Percentiles rank a stretch among this genome's conserved stretches.
These are phyloP conservation scores for Scalesia atractyloides DNA, from an alignment of 129 eudicot genomes.

Conservation along the genomic window DNA sequence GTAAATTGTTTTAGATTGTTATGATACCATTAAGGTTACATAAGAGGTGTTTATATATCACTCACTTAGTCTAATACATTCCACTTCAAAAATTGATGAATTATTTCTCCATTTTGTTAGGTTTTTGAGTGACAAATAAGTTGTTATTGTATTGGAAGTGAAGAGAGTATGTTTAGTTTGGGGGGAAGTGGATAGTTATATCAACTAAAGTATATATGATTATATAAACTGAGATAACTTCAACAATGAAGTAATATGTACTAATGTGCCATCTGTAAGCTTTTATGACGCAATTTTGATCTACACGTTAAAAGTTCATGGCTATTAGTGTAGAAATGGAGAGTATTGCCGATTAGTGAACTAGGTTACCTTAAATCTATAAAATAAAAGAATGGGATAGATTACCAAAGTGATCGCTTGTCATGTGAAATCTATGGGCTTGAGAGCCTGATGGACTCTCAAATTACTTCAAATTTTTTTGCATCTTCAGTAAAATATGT, in stretches of 20 bases:
- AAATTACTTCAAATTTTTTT: too few species aligned
- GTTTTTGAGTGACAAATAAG: background rate
- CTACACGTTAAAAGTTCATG: background rate
- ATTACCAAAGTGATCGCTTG: background rate
- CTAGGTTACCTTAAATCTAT: too few species aligned
- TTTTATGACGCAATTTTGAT: background rate
- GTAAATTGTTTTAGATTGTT: too few species aligned
- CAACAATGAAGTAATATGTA: background rate
- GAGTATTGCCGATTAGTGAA: too few species aligned
- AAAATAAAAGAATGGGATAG: background rate
- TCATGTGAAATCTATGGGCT: too few species aligned
- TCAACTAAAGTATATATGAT: background rate
- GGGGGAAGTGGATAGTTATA: conserved; percentile 4
- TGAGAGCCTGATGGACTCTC: too few species aligned
- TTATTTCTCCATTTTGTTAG: background rate
- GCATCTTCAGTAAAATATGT: too few species aligned
- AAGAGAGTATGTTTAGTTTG: background rate
- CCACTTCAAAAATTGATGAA: background rate
- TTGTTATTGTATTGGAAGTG: background rate
- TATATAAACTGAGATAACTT: background rate
- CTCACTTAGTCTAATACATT: too few species aligned
- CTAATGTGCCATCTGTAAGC: background rate
- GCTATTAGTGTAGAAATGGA: background rate
- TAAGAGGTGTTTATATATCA: too few species aligned
- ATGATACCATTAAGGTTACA: too few species aligned